Evolutionary conservation across 225 moss, liverwort and hornwort genomes (phyloP).

Genomic region (Sphagnum contortum): DNA sequence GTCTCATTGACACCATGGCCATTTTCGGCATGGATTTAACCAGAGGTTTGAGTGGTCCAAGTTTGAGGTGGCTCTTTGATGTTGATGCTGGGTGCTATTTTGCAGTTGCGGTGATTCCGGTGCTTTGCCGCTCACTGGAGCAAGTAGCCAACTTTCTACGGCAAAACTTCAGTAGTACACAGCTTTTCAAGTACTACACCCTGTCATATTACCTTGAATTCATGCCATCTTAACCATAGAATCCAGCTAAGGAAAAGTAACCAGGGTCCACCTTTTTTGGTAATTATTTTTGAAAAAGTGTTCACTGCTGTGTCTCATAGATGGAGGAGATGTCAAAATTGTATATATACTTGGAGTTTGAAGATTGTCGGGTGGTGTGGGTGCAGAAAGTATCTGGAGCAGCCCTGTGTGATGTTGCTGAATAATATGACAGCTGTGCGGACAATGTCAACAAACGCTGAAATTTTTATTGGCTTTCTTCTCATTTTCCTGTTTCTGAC

Average conservation of each 20-base stretch:
- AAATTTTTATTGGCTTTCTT: slow-evolving; percentile 83
- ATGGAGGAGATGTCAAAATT: too few species aligned
- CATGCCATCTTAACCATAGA: background rate
- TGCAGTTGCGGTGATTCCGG: slow-evolving; percentile 87
- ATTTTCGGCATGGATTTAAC: too few species aligned
- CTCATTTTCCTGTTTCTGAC: slow-evolving; percentile 37
- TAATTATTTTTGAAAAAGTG: too few species aligned
- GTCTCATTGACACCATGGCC: too few species aligned
- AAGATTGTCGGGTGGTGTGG: background rate
- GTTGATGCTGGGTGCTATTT: slow-evolving; percentile 3
- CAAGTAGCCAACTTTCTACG: slow-evolving; percentile 56
- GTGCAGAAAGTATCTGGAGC: slow-evolving; percentile 60
- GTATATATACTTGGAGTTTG: too few species aligned
- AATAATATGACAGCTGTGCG: slow-evolving; percentile 42
- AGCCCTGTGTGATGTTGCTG: slow-evolving; percentile 52
- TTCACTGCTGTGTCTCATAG: too few species aligned
- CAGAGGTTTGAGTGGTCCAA: too few species aligned
- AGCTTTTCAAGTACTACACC: slow-evolving; percentile 62
- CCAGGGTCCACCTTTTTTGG: too few species aligned
- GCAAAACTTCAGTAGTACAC: slow-evolving; percentile 58
- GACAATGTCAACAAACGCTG: slow-evolving; percentile 57
- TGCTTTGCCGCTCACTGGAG: slow-evolving; percentile 75
- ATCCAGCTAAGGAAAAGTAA: too few species aligned
- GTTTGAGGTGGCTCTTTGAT: background rate
- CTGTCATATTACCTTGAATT: background rate